Conservation (phyloP, 2,329 filamentous ascomycete genomes). For the Trichoderma brevicompactum region DNA sequence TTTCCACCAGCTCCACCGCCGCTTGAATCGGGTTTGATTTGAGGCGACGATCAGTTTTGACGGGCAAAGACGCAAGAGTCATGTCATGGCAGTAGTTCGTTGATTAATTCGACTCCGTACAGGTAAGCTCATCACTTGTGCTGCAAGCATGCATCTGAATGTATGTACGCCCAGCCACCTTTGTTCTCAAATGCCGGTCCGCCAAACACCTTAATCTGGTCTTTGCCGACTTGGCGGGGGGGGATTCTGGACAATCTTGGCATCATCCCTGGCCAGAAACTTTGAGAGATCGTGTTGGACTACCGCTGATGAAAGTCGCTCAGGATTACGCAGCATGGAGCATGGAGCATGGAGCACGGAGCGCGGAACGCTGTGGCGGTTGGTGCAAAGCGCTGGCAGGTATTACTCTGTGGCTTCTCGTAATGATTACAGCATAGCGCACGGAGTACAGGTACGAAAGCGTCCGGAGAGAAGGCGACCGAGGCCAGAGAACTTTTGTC, state of each 20-base stretch:
- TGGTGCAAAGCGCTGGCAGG: background rate
- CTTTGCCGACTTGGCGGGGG: no score
- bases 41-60: no score
- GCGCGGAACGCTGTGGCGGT: no score
- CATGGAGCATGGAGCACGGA: background rate
- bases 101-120: background rate
- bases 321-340: background rate
- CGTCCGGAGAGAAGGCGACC: background rate
- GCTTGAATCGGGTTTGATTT: background rate
- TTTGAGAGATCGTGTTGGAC: no score
- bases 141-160: no score
- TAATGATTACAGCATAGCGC: slow-evolving; percentile 2
- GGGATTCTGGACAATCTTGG: no score
- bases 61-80: no score
- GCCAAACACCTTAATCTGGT: no score
- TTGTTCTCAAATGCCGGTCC: no score
- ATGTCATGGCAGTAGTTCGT: background rate
- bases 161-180: no score
- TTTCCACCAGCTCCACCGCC: background rate
- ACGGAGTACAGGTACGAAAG: background rate
- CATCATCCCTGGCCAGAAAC: no score
- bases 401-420: background rate
- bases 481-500: slow-evolving; percentile 5
- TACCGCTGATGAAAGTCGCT: background rate
- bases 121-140: no score